These are phyloP conservation scores for Plenodomus lindquistii DNA, from an alignment of 2,329 filamentous ascomycete genomes.

Conservation along the genomic window DNA sequence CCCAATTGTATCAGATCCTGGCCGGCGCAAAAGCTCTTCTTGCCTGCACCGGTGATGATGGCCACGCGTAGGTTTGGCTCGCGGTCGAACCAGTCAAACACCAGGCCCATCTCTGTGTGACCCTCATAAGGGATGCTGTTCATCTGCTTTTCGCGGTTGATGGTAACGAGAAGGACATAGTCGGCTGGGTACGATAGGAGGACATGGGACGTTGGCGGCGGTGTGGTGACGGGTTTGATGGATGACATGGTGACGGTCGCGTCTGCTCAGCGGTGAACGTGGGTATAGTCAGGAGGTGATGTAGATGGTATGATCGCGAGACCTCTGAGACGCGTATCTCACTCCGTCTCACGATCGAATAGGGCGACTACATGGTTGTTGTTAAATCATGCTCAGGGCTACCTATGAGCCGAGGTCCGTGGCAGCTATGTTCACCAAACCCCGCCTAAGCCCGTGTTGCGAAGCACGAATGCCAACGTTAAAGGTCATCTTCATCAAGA, in stretches of 20 bases:
- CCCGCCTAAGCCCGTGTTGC: background rate
- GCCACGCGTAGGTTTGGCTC: conserved; percentile 55
- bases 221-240: conserved; percentile 31
- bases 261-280: background rate
- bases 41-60: conserved; percentile 55
- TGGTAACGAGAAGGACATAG: conserved; percentile 57
- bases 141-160: conserved; percentile 55
- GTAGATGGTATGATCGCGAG: background rate
- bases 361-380: conserved; percentile 9
- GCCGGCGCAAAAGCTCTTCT: conserved; percentile 59
- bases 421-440: background rate
- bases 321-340: background rate
- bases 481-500: no score
- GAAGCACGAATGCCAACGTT: no score
- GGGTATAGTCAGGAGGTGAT: background rate
- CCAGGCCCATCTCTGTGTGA: conserved; percentile 54
- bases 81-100: conserved; percentile 60
- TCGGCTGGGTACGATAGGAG: conserved; percentile 53
- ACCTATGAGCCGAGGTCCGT: background rate
- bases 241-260: conserved; percentile 23
- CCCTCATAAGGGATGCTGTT: conserved; percentile 49
- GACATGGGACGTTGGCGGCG: conserved; percentile 39
- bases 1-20: conserved; percentile 57
- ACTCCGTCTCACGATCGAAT: background rate
- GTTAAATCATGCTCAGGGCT: background rate